Evolutionary conservation across 2,329 filamentous ascomycete species (phyloP), one percentile per base, ranked within the genome.

Genomic region (Paecilomyces niveus): DNA sequence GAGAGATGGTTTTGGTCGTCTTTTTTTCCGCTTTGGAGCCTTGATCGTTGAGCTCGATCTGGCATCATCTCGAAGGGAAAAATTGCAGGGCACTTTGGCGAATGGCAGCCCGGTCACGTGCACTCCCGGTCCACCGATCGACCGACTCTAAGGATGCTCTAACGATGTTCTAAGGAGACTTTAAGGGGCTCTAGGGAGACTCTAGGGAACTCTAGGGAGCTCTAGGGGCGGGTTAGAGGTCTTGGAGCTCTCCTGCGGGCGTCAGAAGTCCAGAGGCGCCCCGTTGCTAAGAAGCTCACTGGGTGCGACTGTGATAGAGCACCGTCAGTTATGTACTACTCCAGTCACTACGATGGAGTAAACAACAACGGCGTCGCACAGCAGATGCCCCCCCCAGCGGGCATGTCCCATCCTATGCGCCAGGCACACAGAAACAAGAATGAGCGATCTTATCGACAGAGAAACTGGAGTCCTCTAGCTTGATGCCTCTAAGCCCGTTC

Each of bases 91-190:
- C 22, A 22, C 3, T 29, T 7, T 1, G 26, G 52, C 58, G 59
- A 60, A 60, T 60, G 57, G 31, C 54, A 49, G 53, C 29, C 22
- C 15, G 26, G 31, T 53, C 59, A 61, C 59, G 59, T 61, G 59
- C 56, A 15, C 24, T 31, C 29, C 15, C 11, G 50, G 50, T 52
- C 50, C 50, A 52, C 50, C 22, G 50, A 52, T 52, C 50, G 50
- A 52, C 50, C 21, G 29, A 18, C 33, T 51, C 24, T 51, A 21
- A 31, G 31, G 54, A 24, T 18, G 15, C 0, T 51, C 3, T 2
- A 33, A 9, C 13, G 21, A 29, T 29, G 26, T 4, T 54, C 22
- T 21, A 55, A 22, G 24, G 33, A 55, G 3, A 13, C 33, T 35
- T 9, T 35, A 35, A 15, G 33, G 33, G 15, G 13, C 35, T 39